phyloP scores from a whole-genome alignment of 2,329 filamentous ascomycete species.

The Trichophyton verrucosum region DNA sequence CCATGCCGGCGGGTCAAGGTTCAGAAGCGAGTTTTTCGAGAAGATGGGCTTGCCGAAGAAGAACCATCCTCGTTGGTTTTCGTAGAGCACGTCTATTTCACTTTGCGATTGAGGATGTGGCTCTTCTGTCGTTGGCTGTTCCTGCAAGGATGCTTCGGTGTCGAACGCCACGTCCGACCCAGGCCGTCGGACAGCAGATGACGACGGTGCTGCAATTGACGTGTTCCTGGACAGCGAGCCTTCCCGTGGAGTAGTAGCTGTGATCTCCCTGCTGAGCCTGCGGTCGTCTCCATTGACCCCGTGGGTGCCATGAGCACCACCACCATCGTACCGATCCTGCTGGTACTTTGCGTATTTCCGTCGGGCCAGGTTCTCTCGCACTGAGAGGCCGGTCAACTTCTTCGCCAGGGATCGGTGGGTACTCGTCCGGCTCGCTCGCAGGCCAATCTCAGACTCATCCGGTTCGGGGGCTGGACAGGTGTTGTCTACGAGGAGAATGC shows the following conservation, averaged over 20 bases:
- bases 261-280: slow-evolving; percentile 5
- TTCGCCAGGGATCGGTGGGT: slow-evolving; percentile 17
- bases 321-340: slow-evolving; percentile 40
- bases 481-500: slow-evolving; percentile 31
- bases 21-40: slow-evolving; percentile 69
- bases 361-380: slow-evolving; percentile 29
- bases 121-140: slow-evolving; percentile 10
- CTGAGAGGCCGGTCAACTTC: slow-evolving; percentile 23
- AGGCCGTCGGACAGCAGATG: background rate
- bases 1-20: slow-evolving; percentile 78
- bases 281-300: background rate
- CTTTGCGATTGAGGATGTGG: slow-evolving; percentile 18
- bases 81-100: slow-evolving; percentile 78
- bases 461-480: slow-evolving; percentile 18
- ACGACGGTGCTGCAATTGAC: background rate
- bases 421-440: slow-evolving; percentile 13
- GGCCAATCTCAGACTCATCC: slow-evolving; percentile 17
- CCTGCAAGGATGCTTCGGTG: background rate
- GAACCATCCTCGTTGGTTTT: slow-evolving; percentile 87
- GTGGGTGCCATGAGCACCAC: slow-evolving; percentile 14
- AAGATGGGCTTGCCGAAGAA: slow-evolving; percentile 85
- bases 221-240: slow-evolving; percentile 4
- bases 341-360: slow-evolving; percentile 40
- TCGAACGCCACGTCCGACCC: slow-evolving; percentile 4
- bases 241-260: background rate